phyloP scores from a whole-genome alignment of 2,329 filamentous ascomycete species.

The Nakataea oryzae region DNA sequence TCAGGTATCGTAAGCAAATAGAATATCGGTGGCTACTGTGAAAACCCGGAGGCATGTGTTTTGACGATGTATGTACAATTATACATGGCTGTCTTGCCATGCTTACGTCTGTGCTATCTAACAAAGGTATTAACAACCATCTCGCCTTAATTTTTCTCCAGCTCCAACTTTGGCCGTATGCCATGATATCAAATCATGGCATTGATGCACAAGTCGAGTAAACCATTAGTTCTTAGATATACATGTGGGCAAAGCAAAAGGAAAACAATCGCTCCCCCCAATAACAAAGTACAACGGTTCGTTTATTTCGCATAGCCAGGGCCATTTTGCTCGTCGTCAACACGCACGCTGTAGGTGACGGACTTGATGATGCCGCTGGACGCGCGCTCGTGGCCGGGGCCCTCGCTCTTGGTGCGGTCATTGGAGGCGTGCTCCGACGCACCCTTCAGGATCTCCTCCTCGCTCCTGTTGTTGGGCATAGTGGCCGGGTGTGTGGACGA shows the following conservation, averaged over 20 bases:
- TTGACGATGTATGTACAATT: not conserved
- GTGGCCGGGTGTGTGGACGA: slow-evolving; percentile 8
- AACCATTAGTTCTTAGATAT: not conserved
- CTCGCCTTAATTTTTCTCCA: not conserved
- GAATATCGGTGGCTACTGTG: not conserved
- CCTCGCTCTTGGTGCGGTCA: slow-evolving; percentile 9
- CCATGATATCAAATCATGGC: not conserved
- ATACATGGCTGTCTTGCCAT: not conserved
- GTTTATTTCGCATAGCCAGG: not conserved
- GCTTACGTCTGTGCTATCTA: no score
- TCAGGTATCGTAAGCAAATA: not conserved
- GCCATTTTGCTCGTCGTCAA: slow-evolving; percentile 17
- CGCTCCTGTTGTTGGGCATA: slow-evolving; percentile 13
- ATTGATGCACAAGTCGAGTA: not conserved
- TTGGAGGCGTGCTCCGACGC: slow-evolving; percentile 3
- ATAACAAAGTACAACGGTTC: not conserved
- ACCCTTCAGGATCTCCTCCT: slow-evolving; percentile 25
- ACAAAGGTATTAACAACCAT: not conserved
- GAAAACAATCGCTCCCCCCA: not conserved
- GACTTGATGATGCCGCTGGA: slow-evolving; percentile 24
- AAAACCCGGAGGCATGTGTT: not conserved
- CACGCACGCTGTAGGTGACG: slow-evolving; percentile 27
- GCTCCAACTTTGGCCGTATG: no score
- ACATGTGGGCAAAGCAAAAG: not conserved
- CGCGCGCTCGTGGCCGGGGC: not conserved